Base-by-base conservation (phyloP, 164 flowering plant genomes). In the Berberis thunbergii region DNA sequence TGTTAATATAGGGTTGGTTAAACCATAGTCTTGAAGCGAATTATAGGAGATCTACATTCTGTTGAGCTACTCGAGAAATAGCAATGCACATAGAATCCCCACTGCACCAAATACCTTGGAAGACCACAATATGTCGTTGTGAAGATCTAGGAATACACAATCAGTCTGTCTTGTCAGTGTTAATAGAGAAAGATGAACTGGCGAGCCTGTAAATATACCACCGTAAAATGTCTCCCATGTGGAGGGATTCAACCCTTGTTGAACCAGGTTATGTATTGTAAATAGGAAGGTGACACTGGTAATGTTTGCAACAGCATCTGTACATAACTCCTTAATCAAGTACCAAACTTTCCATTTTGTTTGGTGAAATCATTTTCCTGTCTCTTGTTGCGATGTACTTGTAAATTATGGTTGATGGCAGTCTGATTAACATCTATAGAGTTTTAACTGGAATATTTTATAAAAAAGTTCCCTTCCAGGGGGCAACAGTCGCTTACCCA, bases 1-100 rank as follows among this genome's bases (percentile, higher is more conserved):
- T 53, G 79, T 72, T 54, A 88, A 84, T 52, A 84, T 89, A 45
- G 85, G 96, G 2, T 76, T 82, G 72, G 85, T 87, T 63, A 78
- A 83, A 63, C 79, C 89, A 42, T 84, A 85, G 55, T 80, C 91
- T 48, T 90, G 68, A 77, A 43, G 7, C 58, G 4, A 10, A 8
- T 12, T 40, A 57, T 41, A 57, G 2, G 3, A 2, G 11, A 57
- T 2, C 54, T 1, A 57, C 12, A 57, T 40, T 41, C 3, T 44
- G 9, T 7, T 6, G 3, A 40, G 4, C 40, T 6, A 26, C 26
- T 26, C 26, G 26, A 26, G 26, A 26, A 26, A 26, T 26, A 26
- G 44, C 49, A 46, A 41, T 57, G 60, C 41, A 57, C 60, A 57
- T 57, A 41, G 4, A 57, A 52, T 26, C 11, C 54, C 1, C 11